Evolutionary conservation across 495 filamentous ascomycete genomes (phyloP).

Genomic region (Lasiosphaeris hirsuta): DNA sequence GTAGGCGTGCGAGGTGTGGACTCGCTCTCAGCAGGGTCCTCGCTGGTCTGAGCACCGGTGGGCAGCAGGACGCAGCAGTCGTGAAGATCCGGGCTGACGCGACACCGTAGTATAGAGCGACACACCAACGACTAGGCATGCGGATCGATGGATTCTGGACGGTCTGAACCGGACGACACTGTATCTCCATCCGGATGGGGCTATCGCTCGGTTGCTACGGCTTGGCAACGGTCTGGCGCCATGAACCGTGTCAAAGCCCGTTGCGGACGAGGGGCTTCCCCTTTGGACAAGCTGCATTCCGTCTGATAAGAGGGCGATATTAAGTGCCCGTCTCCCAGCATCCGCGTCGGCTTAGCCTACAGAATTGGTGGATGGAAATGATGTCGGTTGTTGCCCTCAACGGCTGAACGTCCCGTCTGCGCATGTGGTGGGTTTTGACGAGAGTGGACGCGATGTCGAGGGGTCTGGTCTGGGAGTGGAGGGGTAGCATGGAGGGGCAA

Average conservation of each 20-base stretch:
- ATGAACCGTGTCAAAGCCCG: conserved; percentile 5
- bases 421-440: too few species aligned
- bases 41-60: background rate
- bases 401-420: conserved; percentile 1
- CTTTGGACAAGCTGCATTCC: conserved; percentile 15
- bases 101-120: background rate
- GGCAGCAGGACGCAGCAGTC: background rate
- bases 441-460: too few species aligned
- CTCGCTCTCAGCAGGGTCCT: background rate
- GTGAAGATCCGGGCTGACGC: conserved; percentile 1
- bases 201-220: background rate
- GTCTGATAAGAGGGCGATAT: conserved; percentile 13
- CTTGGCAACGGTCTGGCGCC: conserved; percentile 2
- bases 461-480: background rate
- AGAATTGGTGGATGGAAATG: too few species aligned
- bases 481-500: background rate
- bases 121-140: conserved; percentile 3
- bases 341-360: too few species aligned
- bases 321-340: background rate
- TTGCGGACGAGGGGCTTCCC: conserved; percentile 2
- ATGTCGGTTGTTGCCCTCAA: background rate
- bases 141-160: background rate
- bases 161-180: background rate
- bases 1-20: background rate
- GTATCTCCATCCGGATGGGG: background rate